A percentile compares a stretch with the other conserved stretches of the same genome.
Evolutionary conservation across 1,284 basidiomycete species (phyloP).

Genomic region (Tilletia walkeri): DNA sequence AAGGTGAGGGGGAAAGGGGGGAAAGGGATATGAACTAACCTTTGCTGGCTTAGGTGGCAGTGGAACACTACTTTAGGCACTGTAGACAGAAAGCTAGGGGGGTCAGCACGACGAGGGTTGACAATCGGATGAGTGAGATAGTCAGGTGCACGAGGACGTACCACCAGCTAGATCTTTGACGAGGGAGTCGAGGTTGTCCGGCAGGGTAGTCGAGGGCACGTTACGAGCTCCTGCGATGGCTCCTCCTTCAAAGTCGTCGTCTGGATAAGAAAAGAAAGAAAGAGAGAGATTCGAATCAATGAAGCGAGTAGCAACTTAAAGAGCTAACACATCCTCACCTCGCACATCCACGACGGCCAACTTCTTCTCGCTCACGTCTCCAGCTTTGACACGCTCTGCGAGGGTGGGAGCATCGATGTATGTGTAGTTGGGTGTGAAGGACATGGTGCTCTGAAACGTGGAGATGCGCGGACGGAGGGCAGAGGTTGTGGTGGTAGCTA

Average conservation of each 20-base stretch:
- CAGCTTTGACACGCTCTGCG: constrained; percentile 27
- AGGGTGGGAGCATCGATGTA: constrained; percentile 43
- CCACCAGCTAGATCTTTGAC: constrained; percentile 29
- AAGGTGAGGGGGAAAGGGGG: neutral
- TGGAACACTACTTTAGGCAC: constrained; percentile 54
- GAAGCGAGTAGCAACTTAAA: no score
- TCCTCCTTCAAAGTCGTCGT: constrained; percentile 56
- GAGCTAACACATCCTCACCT: constrained; percentile 36
- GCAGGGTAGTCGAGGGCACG: constrained; percentile 43
- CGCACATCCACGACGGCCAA: constrained; percentile 50
- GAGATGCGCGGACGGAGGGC: no score
- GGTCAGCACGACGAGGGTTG: neutral
- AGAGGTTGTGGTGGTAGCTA: no score
- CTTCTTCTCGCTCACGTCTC: constrained; percentile 22
- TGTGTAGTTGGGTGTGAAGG: constrained; percentile 38
- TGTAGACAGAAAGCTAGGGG: neutral
- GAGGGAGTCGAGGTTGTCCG: constrained; percentile 41
- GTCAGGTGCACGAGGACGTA: neutral
- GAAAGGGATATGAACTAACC: constrained; percentile 23
- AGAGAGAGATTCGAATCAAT: neutral
- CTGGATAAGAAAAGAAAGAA: constrained; percentile 21
- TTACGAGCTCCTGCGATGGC: constrained; percentile 52
- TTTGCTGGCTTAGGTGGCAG: constrained; percentile 54
- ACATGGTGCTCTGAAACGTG: constrained; percentile 26
- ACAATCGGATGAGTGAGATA: neutral